A percentile compares a stretch with the other conserved stretches of the same genome.
Evolutionary conservation across 1,284 basidiomycete genomes (phyloP).

Genomic region (Leccinum subspadiceum): DNA sequence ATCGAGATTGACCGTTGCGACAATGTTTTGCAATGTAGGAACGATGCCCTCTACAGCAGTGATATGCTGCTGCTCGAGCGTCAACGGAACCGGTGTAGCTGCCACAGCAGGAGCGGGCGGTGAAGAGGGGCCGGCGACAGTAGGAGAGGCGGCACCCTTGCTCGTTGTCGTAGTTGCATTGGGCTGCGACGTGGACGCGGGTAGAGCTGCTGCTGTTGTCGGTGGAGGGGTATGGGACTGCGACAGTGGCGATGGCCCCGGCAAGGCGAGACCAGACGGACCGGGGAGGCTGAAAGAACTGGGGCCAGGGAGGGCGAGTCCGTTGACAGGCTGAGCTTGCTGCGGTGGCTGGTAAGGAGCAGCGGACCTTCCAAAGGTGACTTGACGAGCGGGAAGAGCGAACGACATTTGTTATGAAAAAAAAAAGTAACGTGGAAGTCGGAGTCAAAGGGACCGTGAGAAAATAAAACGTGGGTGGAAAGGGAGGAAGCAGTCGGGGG

Average conservation of each 20-base stretch:
- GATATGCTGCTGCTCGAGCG: conserved; percentile 86
- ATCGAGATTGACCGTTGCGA: conserved; percentile 98
- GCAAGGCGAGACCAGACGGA: conserved; percentile 42
- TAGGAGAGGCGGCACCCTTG: conserved; percentile 29
- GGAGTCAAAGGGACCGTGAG: conserved; percentile 29
- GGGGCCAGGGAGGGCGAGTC: conserved; percentile 49
- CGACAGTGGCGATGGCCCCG: conserved; percentile 37
- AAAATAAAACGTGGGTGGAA: conserved; percentile 31
- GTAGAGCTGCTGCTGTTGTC: conserved; percentile 21
- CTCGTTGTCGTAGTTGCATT: conserved; percentile 26
- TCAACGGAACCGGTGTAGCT: conserved; percentile 56
- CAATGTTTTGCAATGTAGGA: conserved; percentile 96
- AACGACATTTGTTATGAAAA: conserved; percentile 54
- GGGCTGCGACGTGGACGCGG: conserved; percentile 31
- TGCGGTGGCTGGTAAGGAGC: conserved; percentile 45
- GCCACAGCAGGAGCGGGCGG: neutral
- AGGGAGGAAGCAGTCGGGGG: conserved; percentile 12
- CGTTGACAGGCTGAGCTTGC: conserved; percentile 38
- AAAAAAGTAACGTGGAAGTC: conserved; percentile 20
- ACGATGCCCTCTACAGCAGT: conserved; percentile 94
- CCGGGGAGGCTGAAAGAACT: conserved; percentile 47
- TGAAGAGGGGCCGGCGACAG: neutral
- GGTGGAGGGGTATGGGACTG: conserved; percentile 40
- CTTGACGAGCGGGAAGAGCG: conserved; percentile 70
- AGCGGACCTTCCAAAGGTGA: conserved; percentile 69